Evolutionary conservation across 371 early-diverging fungal species (phyloP).

Genomic region (Dichotomocladium elegans): DNA sequence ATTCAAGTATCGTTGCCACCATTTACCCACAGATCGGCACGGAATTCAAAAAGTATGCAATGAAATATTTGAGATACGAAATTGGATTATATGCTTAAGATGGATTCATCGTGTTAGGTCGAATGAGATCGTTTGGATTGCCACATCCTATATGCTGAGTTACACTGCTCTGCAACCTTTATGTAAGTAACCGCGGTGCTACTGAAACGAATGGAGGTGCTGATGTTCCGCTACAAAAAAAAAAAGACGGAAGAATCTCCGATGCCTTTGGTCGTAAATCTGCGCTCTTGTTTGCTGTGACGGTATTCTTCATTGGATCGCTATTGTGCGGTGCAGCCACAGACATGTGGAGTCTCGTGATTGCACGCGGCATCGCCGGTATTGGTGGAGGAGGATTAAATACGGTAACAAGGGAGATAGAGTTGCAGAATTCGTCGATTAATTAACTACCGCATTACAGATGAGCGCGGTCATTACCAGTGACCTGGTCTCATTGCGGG

Average conservation of each 20-base stretch:
- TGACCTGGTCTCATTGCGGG: constrained; percentile 43
- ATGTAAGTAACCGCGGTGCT: constrained; percentile 40
- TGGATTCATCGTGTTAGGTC: constrained; percentile 18
- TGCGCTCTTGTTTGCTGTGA: constrained; percentile 49
- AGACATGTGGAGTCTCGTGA: constrained; percentile 63
- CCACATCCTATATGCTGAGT: constrained; percentile 72
- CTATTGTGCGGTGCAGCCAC: constrained; percentile 54
- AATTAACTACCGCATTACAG: no score
- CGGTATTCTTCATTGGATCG: constrained; percentile 54
- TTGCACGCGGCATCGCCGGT: constrained; percentile 72
- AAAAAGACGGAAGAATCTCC: constrained; percentile 48
- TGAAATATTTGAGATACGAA: no score
- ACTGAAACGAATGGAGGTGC: neutral
- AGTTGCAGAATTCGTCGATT: no score
- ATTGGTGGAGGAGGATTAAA: constrained; percentile 72
- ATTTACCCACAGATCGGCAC: constrained; percentile 73
- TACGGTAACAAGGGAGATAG: constrained; percentile 21
- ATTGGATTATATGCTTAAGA: neutral
- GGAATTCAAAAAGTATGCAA: constrained; percentile 58
- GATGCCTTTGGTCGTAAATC: constrained; percentile 69
- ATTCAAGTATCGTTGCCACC: constrained; percentile 77
- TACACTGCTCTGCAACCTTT: constrained; percentile 74
- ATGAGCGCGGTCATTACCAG: constrained; percentile 33
- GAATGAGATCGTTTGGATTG: constrained; percentile 66
- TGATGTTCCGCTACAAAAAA: no score